Evolutionary conservation across 2,329 filamentous ascomycete species (phyloP), one percentile per base, ranked within the genome.

Genomic region (Fusarium goolgardi): DNA sequence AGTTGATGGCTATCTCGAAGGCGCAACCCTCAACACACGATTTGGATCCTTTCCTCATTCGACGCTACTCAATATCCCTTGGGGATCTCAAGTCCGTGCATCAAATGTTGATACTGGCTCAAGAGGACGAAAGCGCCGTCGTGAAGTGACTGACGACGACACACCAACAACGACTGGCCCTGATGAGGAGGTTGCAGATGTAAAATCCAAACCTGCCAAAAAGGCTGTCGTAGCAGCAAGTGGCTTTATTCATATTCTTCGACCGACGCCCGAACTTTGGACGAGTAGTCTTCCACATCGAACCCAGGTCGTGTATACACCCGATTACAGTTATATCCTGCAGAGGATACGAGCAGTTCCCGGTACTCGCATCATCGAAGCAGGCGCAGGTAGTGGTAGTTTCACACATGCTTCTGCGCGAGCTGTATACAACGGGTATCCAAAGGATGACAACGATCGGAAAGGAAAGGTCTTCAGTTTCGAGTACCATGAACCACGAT

Each of bases 81-180:
- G 95, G 95, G 96, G 96, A 29, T 93, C 92, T 9, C 96, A 98
- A 77, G 90, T 98, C 23, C 86, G 93, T 46, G 96, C 96, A 10
- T 97, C 94, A 3, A 88, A 90, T 32, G 94, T 97, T 58, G 93
- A 97, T 75, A 97, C 94, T 0, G 94, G 94, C 15, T 96, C 93
- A n/a, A 85, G 94, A 72, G 93, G 93, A 34, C 86, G 91, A 52
- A 91, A 90, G 78, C 83, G 86, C 55, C 89, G 89, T 76, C 78
- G 82, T 18, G 81, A 82, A 54, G 78, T 75, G 7, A 77, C 77
- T 25, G 81, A 79, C 41, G 85, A 86, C 63, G 83, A 82, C 75
- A 79, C 60, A 63, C 78, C 75, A 23, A 76, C 68, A 55, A 74
- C 70, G 18, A 73, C 71, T 59, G 78, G 72, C 35, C 76, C 72